phyloP scores from a whole-genome alignment of 805 yeast genomes.

The Teunomyces atbi region DNA sequence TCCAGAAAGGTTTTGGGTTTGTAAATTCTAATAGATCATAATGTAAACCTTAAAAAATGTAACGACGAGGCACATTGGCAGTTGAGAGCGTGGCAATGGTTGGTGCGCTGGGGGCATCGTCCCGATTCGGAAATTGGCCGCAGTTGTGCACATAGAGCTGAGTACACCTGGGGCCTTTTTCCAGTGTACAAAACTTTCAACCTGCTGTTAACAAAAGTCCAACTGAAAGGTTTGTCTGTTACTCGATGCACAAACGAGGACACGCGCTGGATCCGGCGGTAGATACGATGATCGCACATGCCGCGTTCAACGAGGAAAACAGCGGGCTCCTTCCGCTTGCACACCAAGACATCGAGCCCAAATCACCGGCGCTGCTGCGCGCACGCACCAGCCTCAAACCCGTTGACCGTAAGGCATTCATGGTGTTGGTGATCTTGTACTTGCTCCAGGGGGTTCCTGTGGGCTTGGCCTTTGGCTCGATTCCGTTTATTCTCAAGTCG shows the following conservation, averaged over 20 bases:
- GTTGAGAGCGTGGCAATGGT: too few relatives aligned
- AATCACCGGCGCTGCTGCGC: background rate
- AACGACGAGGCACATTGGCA: background rate
- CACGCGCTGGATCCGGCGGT: conserved; percentile 11
- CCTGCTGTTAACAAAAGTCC: too few relatives aligned
- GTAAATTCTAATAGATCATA: conserved; percentile 28
- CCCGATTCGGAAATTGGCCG: background rate
- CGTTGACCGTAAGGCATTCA: conserved; percentile 71
- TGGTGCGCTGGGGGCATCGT: background rate
- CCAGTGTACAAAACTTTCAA: background rate
- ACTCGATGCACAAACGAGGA: conserved; percentile 23
- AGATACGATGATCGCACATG: conserved; percentile 16
- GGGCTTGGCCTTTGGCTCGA: conserved; percentile 91
- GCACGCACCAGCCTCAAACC: conserved; percentile 6
- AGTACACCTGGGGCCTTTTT: background rate
- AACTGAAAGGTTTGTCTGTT: too few relatives aligned
- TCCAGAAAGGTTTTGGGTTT: conserved; percentile 75
- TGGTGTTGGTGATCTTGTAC: conserved; percentile 69
- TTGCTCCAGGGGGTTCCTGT: conserved; percentile 95
- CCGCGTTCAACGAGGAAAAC: conserved; percentile 30
- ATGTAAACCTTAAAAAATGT: background rate
- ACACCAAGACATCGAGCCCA: conserved; percentile 13
- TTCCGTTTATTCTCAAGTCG: conserved; percentile 85
- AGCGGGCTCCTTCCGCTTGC: conserved; percentile 37
- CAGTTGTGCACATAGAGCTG: background rate